Evolutionary conservation across 345 rosid genomes (phyloP).

Genomic region (Melaleuca quinquenervia): DNA sequence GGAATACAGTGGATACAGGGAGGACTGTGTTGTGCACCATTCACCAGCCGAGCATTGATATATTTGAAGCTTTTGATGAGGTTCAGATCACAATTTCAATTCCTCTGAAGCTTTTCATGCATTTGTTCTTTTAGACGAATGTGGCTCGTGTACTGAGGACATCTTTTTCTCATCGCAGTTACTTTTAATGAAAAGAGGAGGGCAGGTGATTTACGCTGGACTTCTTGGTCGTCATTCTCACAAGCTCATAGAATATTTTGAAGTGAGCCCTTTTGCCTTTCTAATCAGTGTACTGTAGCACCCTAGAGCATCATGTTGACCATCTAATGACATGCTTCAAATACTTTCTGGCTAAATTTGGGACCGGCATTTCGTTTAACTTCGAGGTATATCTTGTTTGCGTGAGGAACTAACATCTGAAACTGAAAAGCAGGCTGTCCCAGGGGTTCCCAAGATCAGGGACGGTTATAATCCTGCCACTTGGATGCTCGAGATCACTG

Average conservation of each 20-base stretch:
- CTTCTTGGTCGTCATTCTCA: constrained; percentile 67
- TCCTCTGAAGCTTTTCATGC: background rate
- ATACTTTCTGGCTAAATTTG: background rate
- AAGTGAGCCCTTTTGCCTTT: constrained; percentile 24
- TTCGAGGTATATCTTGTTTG: background rate
- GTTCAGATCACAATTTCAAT: constrained; percentile 10
- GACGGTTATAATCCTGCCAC: constrained; percentile 86
- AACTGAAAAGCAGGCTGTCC: constrained; percentile 37
- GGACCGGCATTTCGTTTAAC: background rate
- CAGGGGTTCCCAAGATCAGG: constrained; percentile 58
- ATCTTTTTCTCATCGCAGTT: constrained; percentile 28
- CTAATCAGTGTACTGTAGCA: background rate
- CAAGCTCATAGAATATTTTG: constrained; percentile 75
- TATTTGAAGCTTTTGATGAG: constrained; percentile 91
- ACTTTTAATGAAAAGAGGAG: constrained; percentile 86
- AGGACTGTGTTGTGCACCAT: constrained; percentile 94
- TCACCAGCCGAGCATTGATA: constrained; percentile 94
- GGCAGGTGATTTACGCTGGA: constrained; percentile 86
- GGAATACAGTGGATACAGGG: constrained; percentile 93
- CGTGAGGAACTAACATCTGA: background rate
- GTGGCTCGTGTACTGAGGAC: background rate
- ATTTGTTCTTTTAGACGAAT: background rate
- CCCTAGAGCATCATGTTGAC: background rate
- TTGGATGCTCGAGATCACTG: constrained; percentile 85
- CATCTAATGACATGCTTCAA: background rate